These are phyloP conservation scores for Alloteropsis angusta DNA, from an alignment of 202 grass and related monocot genomes.

Conservation along the genomic window DNA sequence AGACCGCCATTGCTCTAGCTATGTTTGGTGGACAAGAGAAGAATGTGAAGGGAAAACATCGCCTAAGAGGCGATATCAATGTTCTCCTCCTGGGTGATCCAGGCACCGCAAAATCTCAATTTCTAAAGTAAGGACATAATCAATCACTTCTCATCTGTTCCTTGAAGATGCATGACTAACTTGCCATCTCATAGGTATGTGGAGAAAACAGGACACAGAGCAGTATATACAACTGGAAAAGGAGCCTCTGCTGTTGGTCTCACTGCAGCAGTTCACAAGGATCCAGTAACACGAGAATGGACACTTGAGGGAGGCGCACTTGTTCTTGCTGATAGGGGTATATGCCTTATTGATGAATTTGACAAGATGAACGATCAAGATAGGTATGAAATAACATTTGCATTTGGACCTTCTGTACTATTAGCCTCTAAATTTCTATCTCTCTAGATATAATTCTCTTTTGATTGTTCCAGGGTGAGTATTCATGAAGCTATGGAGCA, in stretches of 20 bases:
- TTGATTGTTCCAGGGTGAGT: slow-evolving; percentile 68
- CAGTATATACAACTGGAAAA: slow-evolving; percentile 99
- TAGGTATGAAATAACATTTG: slow-evolving; percentile 49
- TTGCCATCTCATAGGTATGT: slow-evolving; percentile 57
- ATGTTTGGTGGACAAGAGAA: slow-evolving; percentile 99
- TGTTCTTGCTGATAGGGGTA: slow-evolving; percentile 92
- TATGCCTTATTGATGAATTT: slow-evolving; percentile 99
- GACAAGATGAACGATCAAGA: slow-evolving; percentile 99
- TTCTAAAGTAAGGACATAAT: slow-evolving; percentile 72
- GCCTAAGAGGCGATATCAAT: slow-evolving; percentile 92
- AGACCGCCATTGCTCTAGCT: slow-evolving; percentile 84
- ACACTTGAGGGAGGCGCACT: slow-evolving; percentile 94
- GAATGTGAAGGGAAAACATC: slow-evolving; percentile 91
- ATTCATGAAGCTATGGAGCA: slow-evolving; percentile 99
- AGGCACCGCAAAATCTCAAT: slow-evolving; percentile 97
- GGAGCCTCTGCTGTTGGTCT: slow-evolving; percentile 95
- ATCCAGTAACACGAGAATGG: slow-evolving; percentile 98
- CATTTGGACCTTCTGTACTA: neutral
- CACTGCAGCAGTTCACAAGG: slow-evolving; percentile 93
- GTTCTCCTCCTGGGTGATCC: slow-evolving; percentile 93
- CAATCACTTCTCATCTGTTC: neutral
- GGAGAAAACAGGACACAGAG: slow-evolving; percentile 93
- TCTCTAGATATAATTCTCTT: neutral
- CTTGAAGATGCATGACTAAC: neutral
- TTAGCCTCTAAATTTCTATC: neutral